Evolutionary conservation across 192 early-diverging fungal species (phyloP).

Genomic region (Entophlyctis luteolus): DNA sequence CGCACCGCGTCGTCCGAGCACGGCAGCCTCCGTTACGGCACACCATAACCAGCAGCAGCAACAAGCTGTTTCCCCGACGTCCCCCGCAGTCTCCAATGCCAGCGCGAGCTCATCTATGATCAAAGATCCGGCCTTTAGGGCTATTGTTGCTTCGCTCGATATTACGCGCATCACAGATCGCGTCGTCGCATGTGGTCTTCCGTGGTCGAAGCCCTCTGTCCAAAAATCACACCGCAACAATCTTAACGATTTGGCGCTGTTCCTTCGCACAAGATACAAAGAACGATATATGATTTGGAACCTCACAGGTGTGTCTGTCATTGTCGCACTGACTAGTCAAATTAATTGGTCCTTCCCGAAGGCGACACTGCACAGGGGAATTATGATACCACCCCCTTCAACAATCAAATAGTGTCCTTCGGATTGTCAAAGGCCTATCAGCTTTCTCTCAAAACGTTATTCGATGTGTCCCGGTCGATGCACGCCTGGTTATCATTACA

Average conservation of each 20-base stretch:
- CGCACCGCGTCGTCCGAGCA: too few species aligned
- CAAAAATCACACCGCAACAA: slow-evolving; percentile 39
- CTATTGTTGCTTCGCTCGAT: slow-evolving; percentile 35
- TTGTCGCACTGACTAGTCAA: neutral
- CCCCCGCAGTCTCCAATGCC: too few species aligned
- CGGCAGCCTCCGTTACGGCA: too few species aligned
- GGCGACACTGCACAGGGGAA: slow-evolving; percentile 46
- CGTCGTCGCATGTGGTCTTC: slow-evolving; percentile 41
- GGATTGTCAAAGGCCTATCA: slow-evolving; percentile 49
- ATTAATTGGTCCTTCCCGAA: neutral
- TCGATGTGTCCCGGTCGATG: slow-evolving; percentile 54
- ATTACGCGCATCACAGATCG: slow-evolving; percentile 48
- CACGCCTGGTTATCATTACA: slow-evolving; percentile 52
- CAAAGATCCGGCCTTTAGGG: slow-evolving; percentile 7
- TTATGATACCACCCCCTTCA: slow-evolving; percentile 47
- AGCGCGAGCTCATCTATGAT: too few species aligned
- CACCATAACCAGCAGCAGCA: too few species aligned
- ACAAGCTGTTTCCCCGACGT: too few species aligned
- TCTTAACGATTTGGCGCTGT: slow-evolving; percentile 42
- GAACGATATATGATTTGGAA: slow-evolving; percentile 57
- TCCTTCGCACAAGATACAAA: slow-evolving; percentile 48
- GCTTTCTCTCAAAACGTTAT: slow-evolving; percentile 42
- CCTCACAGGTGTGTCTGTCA: slow-evolving; percentile 36
- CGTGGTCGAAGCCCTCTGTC: slow-evolving; percentile 35
- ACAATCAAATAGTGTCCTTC: slow-evolving; percentile 49